Percentiles rank a stretch among this genome's conserved stretches.
Evolutionary conservation across 2,329 filamentous ascomycete genomes (phyloP).

Genomic region (Sclerotinia sclerotiorum): DNA sequence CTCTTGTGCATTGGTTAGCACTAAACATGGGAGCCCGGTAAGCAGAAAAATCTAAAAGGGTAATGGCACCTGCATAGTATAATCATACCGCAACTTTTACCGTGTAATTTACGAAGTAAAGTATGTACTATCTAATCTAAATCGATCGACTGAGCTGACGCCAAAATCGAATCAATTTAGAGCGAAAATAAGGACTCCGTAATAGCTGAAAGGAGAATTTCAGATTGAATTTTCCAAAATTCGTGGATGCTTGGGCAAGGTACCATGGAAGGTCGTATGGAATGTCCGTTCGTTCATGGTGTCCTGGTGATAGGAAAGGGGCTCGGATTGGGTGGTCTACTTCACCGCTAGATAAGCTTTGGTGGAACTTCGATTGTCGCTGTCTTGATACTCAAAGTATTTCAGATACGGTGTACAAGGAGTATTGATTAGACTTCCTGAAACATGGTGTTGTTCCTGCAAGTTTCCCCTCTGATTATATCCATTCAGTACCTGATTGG

Average conservation of each 20-base stretch:
- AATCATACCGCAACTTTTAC: constrained; percentile 14
- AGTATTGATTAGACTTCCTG: constrained; percentile 1
- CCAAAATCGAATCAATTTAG: constrained; percentile 4
- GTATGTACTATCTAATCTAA: background rate
- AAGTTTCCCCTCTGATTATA: background rate
- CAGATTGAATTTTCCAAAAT: background rate
- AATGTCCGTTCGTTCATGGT: constrained; percentile 11
- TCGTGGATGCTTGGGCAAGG: constrained; percentile 6
- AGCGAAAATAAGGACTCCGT: background rate
- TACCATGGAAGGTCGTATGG: background rate
- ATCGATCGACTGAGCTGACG: constrained; percentile 14
- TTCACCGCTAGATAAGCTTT: constrained; percentile 24
- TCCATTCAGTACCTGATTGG: constrained; percentile 11
- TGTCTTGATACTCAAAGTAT: constrained; percentile 14
- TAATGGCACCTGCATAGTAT: constrained; percentile 3
- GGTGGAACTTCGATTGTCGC: constrained; percentile 21
- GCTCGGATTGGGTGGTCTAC: constrained; percentile 16
- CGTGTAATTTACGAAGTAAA: background rate
- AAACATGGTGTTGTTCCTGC: constrained; percentile 9
- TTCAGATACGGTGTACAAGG: constrained; percentile 19
- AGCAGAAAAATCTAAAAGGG: constrained; percentile 8
- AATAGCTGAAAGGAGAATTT: constrained; percentile 17
- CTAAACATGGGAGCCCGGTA: constrained; percentile 13
- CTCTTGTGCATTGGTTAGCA: background rate
- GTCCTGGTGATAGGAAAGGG: constrained; percentile 19